Evolutionary conservation across 2,329 filamentous ascomycete genomes (phyloP).

Genomic region (Aspergillus flavus): DNA sequence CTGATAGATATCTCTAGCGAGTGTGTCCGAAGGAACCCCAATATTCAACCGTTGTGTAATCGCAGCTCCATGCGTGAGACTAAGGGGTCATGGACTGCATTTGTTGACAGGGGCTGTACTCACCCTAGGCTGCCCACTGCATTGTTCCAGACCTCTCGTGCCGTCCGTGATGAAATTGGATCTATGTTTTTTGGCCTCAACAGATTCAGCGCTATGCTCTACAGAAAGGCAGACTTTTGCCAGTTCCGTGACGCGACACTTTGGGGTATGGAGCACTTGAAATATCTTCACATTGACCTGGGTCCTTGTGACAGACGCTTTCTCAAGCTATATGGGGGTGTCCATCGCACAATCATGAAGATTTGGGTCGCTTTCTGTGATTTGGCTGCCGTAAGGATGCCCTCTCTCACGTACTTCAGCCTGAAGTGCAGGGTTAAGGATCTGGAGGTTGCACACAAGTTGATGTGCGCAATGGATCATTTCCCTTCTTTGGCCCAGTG

Average conservation of each 20-base stretch:
- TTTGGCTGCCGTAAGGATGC: conserved; percentile 15
- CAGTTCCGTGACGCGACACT: conserved; percentile 14
- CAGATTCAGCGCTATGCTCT: conserved; percentile 20
- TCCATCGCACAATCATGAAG: conserved; percentile 17
- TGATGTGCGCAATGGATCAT: conserved; percentile 21
- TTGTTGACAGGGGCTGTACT: conserved; percentile 16
- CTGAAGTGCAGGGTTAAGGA: conserved; percentile 27
- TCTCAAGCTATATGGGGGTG: conserved; percentile 17
- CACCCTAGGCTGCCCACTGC: conserved; percentile 23
- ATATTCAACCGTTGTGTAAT: neutral
- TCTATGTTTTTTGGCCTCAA: conserved; percentile 21
- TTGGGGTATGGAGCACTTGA: conserved; percentile 19
- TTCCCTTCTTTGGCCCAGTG: conserved; percentile 27
- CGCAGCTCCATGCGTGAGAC: conserved; percentile 10
- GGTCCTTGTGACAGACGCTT: conserved; percentile 21
- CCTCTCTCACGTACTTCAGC: conserved; percentile 22
- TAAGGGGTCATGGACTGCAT: conserved; percentile 7
- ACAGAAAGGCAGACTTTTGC: conserved; percentile 16
- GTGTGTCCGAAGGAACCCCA: conserved; percentile 9
- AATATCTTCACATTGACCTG: conserved; percentile 25
- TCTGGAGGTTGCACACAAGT: conserved; percentile 17
- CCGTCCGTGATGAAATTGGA: conserved; percentile 19
- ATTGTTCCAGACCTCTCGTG: conserved; percentile 19
- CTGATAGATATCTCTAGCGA: conserved; percentile 22
- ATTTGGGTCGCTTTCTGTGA: conserved; percentile 27